Evolutionary conservation across 306 rosid species (phyloP), one percentile per base, ranked within the genome.

Genomic region (Quercus ilex): DNA sequence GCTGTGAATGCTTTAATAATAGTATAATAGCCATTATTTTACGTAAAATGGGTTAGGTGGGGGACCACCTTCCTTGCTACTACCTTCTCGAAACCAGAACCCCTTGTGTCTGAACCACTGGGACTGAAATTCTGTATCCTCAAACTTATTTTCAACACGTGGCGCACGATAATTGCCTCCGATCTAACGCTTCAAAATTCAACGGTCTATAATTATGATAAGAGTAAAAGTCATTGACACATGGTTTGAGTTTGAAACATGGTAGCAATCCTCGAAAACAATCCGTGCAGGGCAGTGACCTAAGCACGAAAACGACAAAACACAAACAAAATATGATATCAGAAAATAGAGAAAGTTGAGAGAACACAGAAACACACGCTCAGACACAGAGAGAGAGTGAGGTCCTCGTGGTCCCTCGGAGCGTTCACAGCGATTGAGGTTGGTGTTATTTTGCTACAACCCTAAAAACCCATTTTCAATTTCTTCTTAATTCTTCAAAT

Each of bases 371-470:
- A 49, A 49, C 1, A 49, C 53, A 49, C 14, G 17, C 53, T 10
- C 53, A 49, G 15, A 11, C 1, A 7, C 35, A 17, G 46, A 2
- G 7, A 18, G 56, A 69, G 30, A 20, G 38, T 18, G 72, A 0
- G 17, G 53, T 49, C 46, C 3, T 31, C 9, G 71, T 18, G 6
- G 3, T 67, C 6, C 52, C 51, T 35, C 52, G 53, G 72, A 35
- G 18, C 18, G 28, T 67, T 5, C 28, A 11, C 67, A 58, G 5
- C n/a, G 77, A 68, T 49, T 58, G 80, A 75, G 84, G 77, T 75
- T 25, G 38, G 77, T 59, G 55, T 13, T 56, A 30, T 62, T 75
- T 60, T 3, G 72, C 23, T 53, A 30, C 59, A 75, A 49, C 77
- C 76, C 76, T 81, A 59, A 33, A 69, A 3, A 26, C 28, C 75